These are phyloP conservation scores for Typha latifolia DNA, from an alignment of 176 grass and related monocot genomes.

Conservation along the genomic window DNA sequence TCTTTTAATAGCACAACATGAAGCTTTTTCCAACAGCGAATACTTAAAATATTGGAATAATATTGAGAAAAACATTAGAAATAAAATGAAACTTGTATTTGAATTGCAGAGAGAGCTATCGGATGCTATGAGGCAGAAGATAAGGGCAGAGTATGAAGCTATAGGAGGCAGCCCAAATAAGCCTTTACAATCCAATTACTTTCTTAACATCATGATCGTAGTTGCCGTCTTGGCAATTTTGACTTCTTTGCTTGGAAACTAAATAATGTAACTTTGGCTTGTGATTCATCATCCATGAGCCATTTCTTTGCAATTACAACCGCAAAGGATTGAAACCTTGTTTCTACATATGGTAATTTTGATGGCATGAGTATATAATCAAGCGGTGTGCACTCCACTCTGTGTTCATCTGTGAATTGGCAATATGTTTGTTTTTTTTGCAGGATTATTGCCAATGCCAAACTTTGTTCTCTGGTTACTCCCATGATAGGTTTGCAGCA, in stretches of 20 bases:
- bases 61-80: not conserved
- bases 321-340: no score
- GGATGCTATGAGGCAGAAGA: conserved; percentile 49
- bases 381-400: no score
- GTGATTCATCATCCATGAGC: not conserved
- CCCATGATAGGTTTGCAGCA: no score
- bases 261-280: conserved; percentile 2
- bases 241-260: conserved; percentile 70
- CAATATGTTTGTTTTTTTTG: no score
- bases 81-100: conserved; percentile 26
- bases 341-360: no score
- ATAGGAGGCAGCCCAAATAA: conserved; percentile 84
- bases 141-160: conserved; percentile 69
- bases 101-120: conserved; percentile 34
- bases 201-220: conserved; percentile 89
- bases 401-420: no score
- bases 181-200: conserved; percentile 87
- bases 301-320: not conserved
- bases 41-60: not conserved
- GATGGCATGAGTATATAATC: no score
- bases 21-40: conserved; percentile 27
- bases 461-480: no score
- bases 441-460: no score
- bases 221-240: conserved; percentile 69
- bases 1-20: conserved; percentile 16